Conservation (phyloP, 306 rosid genomes). For the Cicer pinnatifidum region DNA sequence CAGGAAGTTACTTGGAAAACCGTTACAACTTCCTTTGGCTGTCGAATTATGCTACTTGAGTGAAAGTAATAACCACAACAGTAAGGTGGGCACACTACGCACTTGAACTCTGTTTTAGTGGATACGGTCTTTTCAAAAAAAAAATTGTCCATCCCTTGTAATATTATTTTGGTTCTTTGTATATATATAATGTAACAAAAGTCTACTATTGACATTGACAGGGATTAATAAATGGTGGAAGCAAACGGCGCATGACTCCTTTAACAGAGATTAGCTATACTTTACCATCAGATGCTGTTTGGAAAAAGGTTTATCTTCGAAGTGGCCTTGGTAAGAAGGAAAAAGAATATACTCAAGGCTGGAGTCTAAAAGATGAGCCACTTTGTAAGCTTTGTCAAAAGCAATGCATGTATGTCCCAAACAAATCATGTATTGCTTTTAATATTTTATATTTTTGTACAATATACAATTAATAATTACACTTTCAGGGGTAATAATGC, state of each 20-base stretch:
- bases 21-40: slow-evolving; percentile 83
- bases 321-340: slow-evolving; percentile 77
- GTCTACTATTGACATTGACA: slow-evolving; percentile 34
- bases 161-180: background rate
- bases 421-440: slow-evolving; percentile 29
- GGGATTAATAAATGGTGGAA: slow-evolving; percentile 90
- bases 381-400: slow-evolving; percentile 94
- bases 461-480: slow-evolving; percentile 43
- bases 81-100: slow-evolving; percentile 54
- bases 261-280: slow-evolving; percentile 73
- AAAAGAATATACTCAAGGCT: slow-evolving; percentile 86
- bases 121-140: slow-evolving; percentile 30
- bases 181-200: background rate
- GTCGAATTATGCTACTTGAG: slow-evolving; percentile 78
- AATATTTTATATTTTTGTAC: slow-evolving; percentile 24
- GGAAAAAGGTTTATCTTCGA: slow-evolving; percentile 72
- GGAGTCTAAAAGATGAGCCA: slow-evolving; percentile 75
- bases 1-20: slow-evolving; percentile 78
- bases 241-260: slow-evolving; percentile 85
- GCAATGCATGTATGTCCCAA: slow-evolving; percentile 73
- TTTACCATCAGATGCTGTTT: slow-evolving; percentile 79
- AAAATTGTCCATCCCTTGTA: background rate
- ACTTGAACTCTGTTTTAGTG: slow-evolving; percentile 39
- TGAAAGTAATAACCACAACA: slow-evolving; percentile 78
- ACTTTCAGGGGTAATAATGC: slow-evolving; percentile 78